Percentiles rank a stretch among this genome's conserved stretches.
These are phyloP conservation scores for Cutaneotrichosporon cavernicola DNA, from an alignment of 1,284 basidiomycete genomes.

Conservation along the genomic window DNA sequence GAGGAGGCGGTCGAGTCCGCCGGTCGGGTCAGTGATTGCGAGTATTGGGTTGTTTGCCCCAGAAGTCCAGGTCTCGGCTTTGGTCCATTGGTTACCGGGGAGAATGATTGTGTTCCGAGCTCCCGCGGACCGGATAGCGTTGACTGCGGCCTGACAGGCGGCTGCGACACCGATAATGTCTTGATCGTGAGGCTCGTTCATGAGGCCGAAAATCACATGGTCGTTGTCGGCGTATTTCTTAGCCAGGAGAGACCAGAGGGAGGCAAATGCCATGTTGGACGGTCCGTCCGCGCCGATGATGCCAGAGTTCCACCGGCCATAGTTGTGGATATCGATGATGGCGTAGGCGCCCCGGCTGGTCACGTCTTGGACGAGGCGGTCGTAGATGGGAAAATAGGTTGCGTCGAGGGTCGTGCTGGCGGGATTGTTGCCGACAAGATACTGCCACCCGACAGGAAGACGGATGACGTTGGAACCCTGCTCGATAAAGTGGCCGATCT, in stretches of 20 bases:
- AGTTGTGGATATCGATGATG: conserved; percentile 59
- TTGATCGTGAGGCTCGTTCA: conserved; percentile 53
- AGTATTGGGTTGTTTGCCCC: conserved; percentile 54
- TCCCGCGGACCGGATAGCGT: conserved; percentile 50
- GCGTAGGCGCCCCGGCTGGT: conserved; percentile 57
- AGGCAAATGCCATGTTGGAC: conserved; percentile 59
- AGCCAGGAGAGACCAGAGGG: conserved; percentile 61
- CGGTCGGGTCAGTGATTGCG: conserved; percentile 61
- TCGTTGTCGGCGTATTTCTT: conserved; percentile 57
- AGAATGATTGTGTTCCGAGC: conserved; percentile 51
- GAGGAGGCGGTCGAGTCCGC: conserved; percentile 55
- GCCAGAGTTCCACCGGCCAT: conserved; percentile 44
- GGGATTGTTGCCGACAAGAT: conserved; percentile 57
- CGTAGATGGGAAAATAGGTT: conserved; percentile 56
- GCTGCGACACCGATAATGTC: conserved; percentile 38
- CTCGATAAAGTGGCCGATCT: conserved; percentile 60
- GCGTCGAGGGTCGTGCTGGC: conserved; percentile 50
- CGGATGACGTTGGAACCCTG: conserved; percentile 49
- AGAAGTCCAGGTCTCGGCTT: conserved; percentile 35
- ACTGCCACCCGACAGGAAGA: conserved; percentile 60
- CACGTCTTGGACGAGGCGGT: conserved; percentile 56
- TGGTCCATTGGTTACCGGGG: conserved; percentile 46
- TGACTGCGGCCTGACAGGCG: conserved; percentile 46
- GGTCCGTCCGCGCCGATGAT: conserved; percentile 62
- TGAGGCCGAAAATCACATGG: conserved; percentile 58